Percentiles rank a stretch among this genome's conserved stretches.
Conservation (phyloP, 306 rosid species). For the Gynostemma pentaphyllum region DNA sequence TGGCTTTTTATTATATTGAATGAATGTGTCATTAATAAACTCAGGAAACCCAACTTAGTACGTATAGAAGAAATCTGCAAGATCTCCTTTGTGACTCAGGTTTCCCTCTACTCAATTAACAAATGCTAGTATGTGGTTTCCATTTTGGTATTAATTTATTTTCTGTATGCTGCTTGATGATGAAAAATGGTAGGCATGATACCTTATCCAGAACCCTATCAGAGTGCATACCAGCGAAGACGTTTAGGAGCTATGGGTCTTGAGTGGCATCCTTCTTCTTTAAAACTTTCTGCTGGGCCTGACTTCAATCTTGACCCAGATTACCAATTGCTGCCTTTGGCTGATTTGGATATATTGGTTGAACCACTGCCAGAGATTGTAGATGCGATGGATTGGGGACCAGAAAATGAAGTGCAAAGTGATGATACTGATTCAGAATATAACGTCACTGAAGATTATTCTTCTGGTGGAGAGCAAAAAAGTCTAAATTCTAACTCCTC, state of each 20-base stretch:
- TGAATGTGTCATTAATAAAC: constrained; percentile 20
- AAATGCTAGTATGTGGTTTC: constrained; percentile 6
- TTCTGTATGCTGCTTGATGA: constrained; percentile 25
- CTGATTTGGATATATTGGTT: constrained; percentile 58
- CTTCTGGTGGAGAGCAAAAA: constrained; percentile 65
- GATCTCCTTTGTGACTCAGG: constrained; percentile 98
- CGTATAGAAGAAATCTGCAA: constrained; percentile 84
- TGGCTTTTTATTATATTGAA: constrained; percentile 17
- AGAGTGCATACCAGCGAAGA: constrained; percentile 76
- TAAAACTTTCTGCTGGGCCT: constrained; percentile 77
- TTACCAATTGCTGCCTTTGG: constrained; percentile 82
- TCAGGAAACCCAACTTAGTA: constrained; percentile 87
- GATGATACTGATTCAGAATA: constrained; percentile 91
- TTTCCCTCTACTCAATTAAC: constrained; percentile 23
- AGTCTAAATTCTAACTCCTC: constrained; percentile 61
- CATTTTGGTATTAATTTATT: background rate
- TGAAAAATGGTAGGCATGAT: constrained; percentile 60
- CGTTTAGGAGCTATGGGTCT: constrained; percentile 85
- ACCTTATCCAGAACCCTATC: constrained; percentile 96
- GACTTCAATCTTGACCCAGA: constrained; percentile 90
- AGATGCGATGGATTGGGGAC: constrained; percentile 92
- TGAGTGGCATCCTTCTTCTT: constrained; percentile 83
- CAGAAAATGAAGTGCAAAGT: constrained; percentile 70
- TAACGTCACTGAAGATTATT: constrained; percentile 65
- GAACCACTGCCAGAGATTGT: constrained; percentile 78